Evolutionary conservation across 2,329 filamentous ascomycete species (phyloP).

Genomic region (Penicillium occitanis): DNA sequence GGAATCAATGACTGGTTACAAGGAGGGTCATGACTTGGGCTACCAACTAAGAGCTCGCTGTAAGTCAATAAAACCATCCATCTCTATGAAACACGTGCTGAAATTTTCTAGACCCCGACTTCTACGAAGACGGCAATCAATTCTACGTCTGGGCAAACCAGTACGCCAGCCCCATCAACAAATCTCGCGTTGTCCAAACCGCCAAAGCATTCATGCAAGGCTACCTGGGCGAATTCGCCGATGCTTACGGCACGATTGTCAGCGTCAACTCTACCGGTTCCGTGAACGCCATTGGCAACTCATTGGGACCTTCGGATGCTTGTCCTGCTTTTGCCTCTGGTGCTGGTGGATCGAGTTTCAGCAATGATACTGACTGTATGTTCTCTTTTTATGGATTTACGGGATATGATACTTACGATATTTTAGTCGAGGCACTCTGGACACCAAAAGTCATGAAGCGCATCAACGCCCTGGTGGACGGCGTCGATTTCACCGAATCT

Average conservation of each 20-base stretch:
- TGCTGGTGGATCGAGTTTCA: constrained; percentile 31
- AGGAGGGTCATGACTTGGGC: constrained; percentile 45
- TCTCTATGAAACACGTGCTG: too few species aligned
- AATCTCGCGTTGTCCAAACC: constrained; percentile 55
- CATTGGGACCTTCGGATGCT: constrained; percentile 61
- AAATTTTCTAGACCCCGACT: constrained; percentile 42
- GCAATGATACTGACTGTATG: constrained; percentile 10
- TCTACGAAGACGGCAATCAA: constrained; percentile 50
- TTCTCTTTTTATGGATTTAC: neutral
- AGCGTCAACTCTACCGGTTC: constrained; percentile 59
- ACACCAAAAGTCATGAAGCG: constrained; percentile 36
- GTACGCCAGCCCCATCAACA: constrained; percentile 53
- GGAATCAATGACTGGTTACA: constrained; percentile 61
- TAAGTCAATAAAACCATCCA: neutral
- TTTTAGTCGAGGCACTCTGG: neutral
- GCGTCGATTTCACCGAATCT: constrained; percentile 55
- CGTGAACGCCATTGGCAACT: constrained; percentile 57
- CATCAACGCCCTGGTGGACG: constrained; percentile 55
- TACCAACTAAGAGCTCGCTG: constrained; percentile 16
- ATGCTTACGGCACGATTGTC: constrained; percentile 57
- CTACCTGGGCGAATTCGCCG: constrained; percentile 57
- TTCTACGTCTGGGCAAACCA: constrained; percentile 67
- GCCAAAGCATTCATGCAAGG: constrained; percentile 62
- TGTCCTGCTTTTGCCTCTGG: constrained; percentile 60
- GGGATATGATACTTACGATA: neutral